Evolutionary conservation across 2,329 filamentous ascomycete genomes (phyloP), one percentile per base, ranked within the genome.

Genomic region (Fusarium nematophilum): DNA sequence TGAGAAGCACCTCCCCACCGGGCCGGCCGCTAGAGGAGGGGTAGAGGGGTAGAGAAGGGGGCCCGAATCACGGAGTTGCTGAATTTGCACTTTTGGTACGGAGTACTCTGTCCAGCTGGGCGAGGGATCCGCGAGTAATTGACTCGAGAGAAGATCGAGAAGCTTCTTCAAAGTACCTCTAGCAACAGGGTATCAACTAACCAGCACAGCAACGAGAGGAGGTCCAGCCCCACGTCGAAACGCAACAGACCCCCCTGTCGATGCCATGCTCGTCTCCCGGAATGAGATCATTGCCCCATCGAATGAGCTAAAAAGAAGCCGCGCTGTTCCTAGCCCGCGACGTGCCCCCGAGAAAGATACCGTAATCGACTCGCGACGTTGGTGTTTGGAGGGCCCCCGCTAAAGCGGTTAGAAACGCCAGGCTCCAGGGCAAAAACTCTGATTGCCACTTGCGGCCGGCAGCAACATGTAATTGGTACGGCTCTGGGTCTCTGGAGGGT

Each of bases 261-360:
- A 44, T 45, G 8, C 17, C 14, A 26, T 34, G 43, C 26, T 18
- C 31, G 29, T 43, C 13, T 47, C 37, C 27, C 30, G 31, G 31
- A 40, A 63, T 64, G 60, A 64, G 60, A 64, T 64, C 60, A 64
- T 63, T 36, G 63, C 53, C 63, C 63, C 63, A 27, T 66, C 33
- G 43, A 38, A 66, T 39, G 39, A 47, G 47, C 63, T 59, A 66
- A 53, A 59, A 46, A 59, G 46, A n/a, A n/a, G 40, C 43, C 48
- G 58, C 39, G 47, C 44, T 23, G 18, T 49, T n/a, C 33, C 34
- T 51, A 46, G 52, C 47, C 27, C 17, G 27, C 27, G 17, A 48
- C 17, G 17, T 59, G 21, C 29, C 13, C 27, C 42, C 48, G 36
- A 64, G 40, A 36, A 63, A 64, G 60, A 63, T 63, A 63, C 60